phyloP scores from a whole-genome alignment of 1,284 basidiomycete genomes.

The Coniferiporia weirii region DNA sequence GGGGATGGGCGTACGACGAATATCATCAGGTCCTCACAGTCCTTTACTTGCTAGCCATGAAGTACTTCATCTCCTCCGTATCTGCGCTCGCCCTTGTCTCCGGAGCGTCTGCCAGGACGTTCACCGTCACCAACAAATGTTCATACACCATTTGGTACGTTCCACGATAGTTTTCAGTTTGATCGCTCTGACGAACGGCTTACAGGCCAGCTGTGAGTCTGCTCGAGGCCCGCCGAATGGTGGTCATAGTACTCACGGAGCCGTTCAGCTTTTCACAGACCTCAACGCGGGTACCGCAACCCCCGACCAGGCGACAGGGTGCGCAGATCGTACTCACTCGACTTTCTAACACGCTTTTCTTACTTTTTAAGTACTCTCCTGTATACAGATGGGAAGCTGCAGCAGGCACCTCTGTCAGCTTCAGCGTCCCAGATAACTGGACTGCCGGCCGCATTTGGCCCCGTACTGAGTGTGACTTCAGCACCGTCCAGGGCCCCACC shows the following conservation, averaged over 20 bases:
- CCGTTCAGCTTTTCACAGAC: slow-evolving; percentile 22
- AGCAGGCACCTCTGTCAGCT: slow-evolving; percentile 20
- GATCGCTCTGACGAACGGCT: background rate
- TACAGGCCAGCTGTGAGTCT: slow-evolving; percentile 20
- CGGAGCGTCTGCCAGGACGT: slow-evolving; percentile 34
- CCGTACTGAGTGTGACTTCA: slow-evolving; percentile 44
- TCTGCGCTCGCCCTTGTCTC: slow-evolving; percentile 23
- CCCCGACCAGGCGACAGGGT: slow-evolving; percentile 19
- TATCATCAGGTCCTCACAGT: background rate
- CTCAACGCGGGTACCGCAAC: slow-evolving; percentile 21
- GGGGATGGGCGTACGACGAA: background rate
- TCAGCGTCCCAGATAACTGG: slow-evolving; percentile 29
- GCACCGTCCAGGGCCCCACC: slow-evolving; percentile 30
- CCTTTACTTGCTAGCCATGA: background rate
- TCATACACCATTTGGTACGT: slow-evolving; percentile 30
- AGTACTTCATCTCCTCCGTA: background rate
- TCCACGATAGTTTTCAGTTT: background rate
- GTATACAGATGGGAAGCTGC: background rate
- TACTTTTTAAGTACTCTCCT: background rate
- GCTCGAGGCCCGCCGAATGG: background rate
- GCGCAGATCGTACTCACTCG: slow-evolving; percentile 20
- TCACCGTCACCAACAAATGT: slow-evolving; percentile 29
- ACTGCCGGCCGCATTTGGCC: slow-evolving; percentile 34
- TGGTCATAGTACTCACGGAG: background rate
- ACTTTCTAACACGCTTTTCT: background rate